A percentile compares a stretch with the other conserved stretches of the same genome.
Evolutionary conservation across 768 basidiomycete genomes (phyloP).

Genomic region (Boletus sp.): DNA sequence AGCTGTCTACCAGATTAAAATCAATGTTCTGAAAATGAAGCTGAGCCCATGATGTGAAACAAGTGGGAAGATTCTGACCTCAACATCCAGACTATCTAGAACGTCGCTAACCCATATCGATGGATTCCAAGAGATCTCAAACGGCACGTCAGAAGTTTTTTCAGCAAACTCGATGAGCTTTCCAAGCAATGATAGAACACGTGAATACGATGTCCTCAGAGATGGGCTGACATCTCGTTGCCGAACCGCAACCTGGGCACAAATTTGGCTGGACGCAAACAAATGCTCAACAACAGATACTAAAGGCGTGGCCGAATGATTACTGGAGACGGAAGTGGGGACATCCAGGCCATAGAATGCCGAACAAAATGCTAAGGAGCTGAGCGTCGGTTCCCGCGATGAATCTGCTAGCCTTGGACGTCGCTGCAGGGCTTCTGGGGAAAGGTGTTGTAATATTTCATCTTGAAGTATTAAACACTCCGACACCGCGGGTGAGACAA

Average conservation of each 20-base stretch:
- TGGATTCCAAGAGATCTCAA: constrained; percentile 56
- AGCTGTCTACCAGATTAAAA: constrained; percentile 68
- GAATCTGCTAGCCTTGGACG: constrained; percentile 46
- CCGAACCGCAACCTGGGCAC: constrained; percentile 37
- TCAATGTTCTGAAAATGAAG: constrained; percentile 31
- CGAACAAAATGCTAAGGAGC: constrained; percentile 56
- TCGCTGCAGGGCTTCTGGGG: constrained; percentile 46
- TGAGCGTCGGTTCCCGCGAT: constrained; percentile 30
- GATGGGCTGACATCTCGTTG: constrained; percentile 29
- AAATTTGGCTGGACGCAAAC: constrained; percentile 43
- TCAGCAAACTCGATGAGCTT: constrained; percentile 46
- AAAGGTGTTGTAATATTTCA: constrained; percentile 50
- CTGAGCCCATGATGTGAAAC: not conserved
- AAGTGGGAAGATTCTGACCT: constrained; percentile 37
- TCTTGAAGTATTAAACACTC: constrained; percentile 50
- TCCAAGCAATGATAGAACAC: constrained; percentile 48
- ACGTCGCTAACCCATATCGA: constrained; percentile 57
- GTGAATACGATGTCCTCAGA: constrained; percentile 51
- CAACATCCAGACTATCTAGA: constrained; percentile 51
- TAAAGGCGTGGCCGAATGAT: constrained; percentile 43
- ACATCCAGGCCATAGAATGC: constrained; percentile 54
- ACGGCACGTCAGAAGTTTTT: constrained; percentile 27
- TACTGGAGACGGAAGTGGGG: constrained; percentile 26
- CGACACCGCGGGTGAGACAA: constrained; percentile 35
- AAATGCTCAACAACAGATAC: constrained; percentile 55